Conservation (phyloP, 257 asterid species). For the Paulownia fortunei region DNA sequence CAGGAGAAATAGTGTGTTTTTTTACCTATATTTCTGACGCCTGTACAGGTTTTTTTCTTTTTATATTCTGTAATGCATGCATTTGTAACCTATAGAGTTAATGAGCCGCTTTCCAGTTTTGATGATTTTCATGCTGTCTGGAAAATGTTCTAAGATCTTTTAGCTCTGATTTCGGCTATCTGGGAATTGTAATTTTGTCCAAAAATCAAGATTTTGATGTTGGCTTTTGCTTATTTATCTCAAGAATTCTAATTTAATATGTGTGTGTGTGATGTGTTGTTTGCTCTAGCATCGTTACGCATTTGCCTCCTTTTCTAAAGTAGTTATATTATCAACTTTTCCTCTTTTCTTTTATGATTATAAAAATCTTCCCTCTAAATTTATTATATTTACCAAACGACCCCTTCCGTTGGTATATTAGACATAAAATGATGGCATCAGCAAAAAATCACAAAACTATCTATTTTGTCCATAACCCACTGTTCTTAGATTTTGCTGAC, state of each 20-base stretch:
- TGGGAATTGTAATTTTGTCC: constrained; percentile 8
- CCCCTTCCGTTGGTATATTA: no score
- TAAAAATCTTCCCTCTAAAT: no score
- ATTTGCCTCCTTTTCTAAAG: no score
- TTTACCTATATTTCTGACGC: background rate
- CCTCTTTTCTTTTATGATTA: no score
- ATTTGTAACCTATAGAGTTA: constrained; percentile 27
- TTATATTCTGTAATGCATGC: background rate
- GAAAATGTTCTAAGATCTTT: background rate
- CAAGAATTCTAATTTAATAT: background rate
- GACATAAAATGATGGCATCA: no score
- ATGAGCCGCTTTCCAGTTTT: constrained; percentile 20
- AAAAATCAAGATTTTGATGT: background rate
- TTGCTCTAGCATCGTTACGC: no score
- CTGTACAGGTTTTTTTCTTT: constrained; percentile 34
- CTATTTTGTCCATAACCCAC: no score
- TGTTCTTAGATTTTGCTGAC: no score
- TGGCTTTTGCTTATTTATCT: background rate
- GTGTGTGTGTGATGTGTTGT: no score
- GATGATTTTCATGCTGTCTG: constrained; percentile 22
- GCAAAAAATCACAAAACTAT: no score
- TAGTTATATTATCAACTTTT: no score
- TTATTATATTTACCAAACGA: no score
- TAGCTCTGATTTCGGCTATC: constrained; percentile 3
- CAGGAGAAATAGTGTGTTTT: background rate